Percentiles rank a stretch among this genome's conserved stretches.
phyloP scores from a whole-genome alignment of 139 green algal genomes.

The Parachlorella kessleri region DNA sequence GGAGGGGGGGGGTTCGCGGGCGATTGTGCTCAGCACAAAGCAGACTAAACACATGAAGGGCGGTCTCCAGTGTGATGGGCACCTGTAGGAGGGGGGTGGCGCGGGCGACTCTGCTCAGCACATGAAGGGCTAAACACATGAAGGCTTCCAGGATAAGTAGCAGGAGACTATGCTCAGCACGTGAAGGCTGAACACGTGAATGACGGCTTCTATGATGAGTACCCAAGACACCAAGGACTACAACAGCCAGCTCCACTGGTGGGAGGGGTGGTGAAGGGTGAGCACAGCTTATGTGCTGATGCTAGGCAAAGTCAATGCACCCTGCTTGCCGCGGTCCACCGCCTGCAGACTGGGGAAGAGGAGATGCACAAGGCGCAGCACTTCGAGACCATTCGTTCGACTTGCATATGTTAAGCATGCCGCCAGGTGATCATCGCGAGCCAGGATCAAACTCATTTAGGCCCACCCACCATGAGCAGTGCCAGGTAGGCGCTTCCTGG shows the following conservation, averaged over 20 bases:
- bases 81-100: not conserved
- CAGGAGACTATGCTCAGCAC: not conserved
- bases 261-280: not conserved
- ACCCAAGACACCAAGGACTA: too few relatives aligned
- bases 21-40: too few relatives aligned
- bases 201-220: too few relatives aligned
- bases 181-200: too few relatives aligned
- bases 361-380: not conserved
- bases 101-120: not conserved
- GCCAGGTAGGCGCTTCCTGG: conserved; percentile 12
- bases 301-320: not conserved
- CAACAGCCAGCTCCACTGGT: not conserved
- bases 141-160: too few relatives aligned
- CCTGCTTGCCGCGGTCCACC: not conserved
- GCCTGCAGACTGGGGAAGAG: not conserved
- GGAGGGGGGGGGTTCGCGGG: too few relatives aligned
- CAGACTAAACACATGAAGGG: conserved; percentile 37
- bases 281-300: too few relatives aligned
- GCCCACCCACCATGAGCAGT: not conserved
- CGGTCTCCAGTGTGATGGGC: conserved; percentile 23
- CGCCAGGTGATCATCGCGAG: too few relatives aligned
- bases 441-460: too few relatives aligned
- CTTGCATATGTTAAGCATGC: too few relatives aligned
- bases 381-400: not conserved
- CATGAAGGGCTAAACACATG: not conserved